These are phyloP conservation scores for Petunia hybrid DNA, from an alignment of 305 asterid species.

Conservation along the genomic window DNA sequence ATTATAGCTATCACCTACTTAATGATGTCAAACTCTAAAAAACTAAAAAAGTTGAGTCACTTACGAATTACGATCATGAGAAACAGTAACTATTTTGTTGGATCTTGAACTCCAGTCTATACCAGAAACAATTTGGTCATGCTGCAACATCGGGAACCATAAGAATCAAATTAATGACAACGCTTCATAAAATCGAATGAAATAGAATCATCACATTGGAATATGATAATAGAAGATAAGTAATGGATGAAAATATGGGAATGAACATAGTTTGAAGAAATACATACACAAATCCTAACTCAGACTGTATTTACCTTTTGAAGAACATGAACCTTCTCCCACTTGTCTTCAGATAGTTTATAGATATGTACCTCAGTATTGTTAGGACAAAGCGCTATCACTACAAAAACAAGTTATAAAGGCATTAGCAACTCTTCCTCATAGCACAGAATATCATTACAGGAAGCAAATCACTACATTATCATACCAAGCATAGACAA, in stretches of 20 bases:
- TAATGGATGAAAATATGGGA: neutral
- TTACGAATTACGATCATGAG: constrained; percentile 99
- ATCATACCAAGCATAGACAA: neutral
- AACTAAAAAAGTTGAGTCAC: constrained; percentile 43
- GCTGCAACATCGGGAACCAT: constrained; percentile 62
- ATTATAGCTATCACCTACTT: constrained; percentile 27
- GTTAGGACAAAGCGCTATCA: constrained; percentile 94
- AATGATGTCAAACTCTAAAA: constrained; percentile 21
- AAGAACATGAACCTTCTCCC: constrained; percentile 98
- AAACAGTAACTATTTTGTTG: constrained; percentile 90
- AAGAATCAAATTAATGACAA: constrained; percentile 36
- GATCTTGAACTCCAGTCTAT: constrained; percentile 88
- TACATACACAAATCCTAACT: neutral
- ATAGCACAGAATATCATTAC: neutral
- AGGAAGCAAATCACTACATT: constrained; percentile 3
- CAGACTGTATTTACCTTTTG: constrained; percentile 66
- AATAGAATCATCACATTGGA: constrained; percentile 6
- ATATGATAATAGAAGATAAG: constrained; percentile 33
- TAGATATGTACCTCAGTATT: constrained; percentile 90
- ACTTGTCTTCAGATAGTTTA: constrained; percentile 72
- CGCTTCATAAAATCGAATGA: constrained; percentile 31
- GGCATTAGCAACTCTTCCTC: constrained; percentile 19
- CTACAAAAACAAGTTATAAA: constrained; percentile 50
- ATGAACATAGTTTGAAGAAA: neutral
- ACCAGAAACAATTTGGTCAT: constrained; percentile 98